phyloP scores from a whole-genome alignment of 768 basidiomycete species.

The Mycena filopes region DNA sequence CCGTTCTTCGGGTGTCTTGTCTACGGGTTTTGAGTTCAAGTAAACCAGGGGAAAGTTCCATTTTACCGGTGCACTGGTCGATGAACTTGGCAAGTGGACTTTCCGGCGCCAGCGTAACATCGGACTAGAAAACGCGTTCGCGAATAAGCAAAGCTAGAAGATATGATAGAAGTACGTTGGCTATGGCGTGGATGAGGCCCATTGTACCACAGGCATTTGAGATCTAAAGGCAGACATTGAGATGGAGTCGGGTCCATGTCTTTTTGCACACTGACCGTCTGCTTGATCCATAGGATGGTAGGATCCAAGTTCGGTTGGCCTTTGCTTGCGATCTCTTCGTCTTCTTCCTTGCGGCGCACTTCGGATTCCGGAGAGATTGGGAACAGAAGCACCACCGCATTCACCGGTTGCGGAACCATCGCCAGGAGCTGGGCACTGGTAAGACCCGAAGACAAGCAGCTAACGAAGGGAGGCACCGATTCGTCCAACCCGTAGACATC shows the following conservation, averaged over 20 bases:
- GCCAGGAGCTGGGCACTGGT: slow-evolving; percentile 64
- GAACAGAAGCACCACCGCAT: slow-evolving; percentile 89
- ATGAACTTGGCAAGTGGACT: slow-evolving; percentile 77
- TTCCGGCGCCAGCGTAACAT: slow-evolving; percentile 63
- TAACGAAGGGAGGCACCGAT: slow-evolving; percentile 56
- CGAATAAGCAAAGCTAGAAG: neutral
- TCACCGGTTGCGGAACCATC: slow-evolving; percentile 78
- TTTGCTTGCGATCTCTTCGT: slow-evolving; percentile 59
- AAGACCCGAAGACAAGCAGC: neutral
- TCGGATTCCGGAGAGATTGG: slow-evolving; percentile 69
- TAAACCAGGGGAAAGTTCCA: neutral
- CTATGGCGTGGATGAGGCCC: slow-evolving; percentile 83
- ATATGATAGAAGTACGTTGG: slow-evolving; percentile 67
- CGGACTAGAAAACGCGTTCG: slow-evolving; percentile 53
- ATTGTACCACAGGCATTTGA: slow-evolving; percentile 91
- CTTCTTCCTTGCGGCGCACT: slow-evolving; percentile 66
- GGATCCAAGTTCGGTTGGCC: slow-evolving; percentile 64
- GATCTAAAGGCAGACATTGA: slow-evolving; percentile 58
- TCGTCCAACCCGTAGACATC: slow-evolving; percentile 82
- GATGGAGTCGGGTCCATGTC: neutral
- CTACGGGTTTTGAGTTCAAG: slow-evolving; percentile 46
- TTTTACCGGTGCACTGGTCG: slow-evolving; percentile 65
- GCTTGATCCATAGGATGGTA: slow-evolving; percentile 88
- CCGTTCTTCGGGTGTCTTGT: slow-evolving; percentile 76
- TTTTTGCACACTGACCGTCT: slow-evolving; percentile 79